A percentile compares a stretch with the other conserved stretches of the same genome.
phyloP scores from a whole-genome alignment of 192 early-diverging fungal genomes.

The Podochytrium sp. region DNA sequence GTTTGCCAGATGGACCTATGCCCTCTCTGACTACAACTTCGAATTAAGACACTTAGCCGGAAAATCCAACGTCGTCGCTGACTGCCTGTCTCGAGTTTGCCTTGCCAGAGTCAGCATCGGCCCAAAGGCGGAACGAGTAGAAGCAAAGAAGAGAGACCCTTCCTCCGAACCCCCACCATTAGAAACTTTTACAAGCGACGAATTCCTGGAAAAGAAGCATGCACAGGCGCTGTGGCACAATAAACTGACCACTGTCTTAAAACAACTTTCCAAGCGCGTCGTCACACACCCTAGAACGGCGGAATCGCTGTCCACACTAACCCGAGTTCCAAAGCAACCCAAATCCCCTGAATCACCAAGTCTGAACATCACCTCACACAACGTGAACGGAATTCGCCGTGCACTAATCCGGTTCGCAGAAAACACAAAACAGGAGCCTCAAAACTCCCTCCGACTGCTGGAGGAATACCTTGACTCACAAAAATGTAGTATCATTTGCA shows the following conservation, averaged over 20 bases:
- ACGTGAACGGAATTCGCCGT: not conserved
- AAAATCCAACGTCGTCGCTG: not conserved
- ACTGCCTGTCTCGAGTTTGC: not conserved
- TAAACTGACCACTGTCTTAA: no score
- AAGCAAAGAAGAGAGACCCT: not conserved
- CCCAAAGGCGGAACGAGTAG: not conserved
- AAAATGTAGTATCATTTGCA: not conserved
- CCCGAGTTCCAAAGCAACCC: no score
- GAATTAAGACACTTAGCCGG: conserved; percentile 7
- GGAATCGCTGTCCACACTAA: no score
- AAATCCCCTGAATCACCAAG: no score
- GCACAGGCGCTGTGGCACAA: no score
- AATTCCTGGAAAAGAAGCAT: no score
- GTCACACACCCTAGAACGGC: not conserved
- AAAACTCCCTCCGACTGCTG: not conserved
- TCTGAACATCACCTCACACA: not conserved
- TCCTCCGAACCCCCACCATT: no score
- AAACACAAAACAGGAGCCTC: not conserved
- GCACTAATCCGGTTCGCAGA: not conserved
- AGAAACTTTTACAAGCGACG: no score
- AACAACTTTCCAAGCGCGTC: not conserved
- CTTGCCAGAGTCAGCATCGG: not conserved
- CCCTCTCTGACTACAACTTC: conserved; percentile 26
- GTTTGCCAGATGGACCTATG: conserved; percentile 31
- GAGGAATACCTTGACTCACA: not conserved